These are phyloP conservation scores for Aethionema arabicum DNA, from an alignment of 345 rosid genomes.

Conservation along the genomic window DNA sequence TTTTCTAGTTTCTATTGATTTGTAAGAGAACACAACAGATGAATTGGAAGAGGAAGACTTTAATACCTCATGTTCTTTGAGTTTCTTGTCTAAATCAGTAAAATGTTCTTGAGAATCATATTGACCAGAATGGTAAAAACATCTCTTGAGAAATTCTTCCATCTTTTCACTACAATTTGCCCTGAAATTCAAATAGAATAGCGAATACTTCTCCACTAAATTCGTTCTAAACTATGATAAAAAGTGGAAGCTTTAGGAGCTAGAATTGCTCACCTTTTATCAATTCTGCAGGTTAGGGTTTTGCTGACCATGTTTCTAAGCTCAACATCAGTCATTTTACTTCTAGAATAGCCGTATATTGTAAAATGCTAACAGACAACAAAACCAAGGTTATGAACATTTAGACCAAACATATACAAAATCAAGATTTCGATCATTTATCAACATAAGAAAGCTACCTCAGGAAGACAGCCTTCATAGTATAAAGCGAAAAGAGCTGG, in stretches of 20 bases:
- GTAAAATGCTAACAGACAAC: constrained; percentile 75
- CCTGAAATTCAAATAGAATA: constrained; percentile 48
- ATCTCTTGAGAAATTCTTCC: constrained; percentile 91
- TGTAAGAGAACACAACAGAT: background rate
- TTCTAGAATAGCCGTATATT: constrained; percentile 88
- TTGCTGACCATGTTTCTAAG: constrained; percentile 92
- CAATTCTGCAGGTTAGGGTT: constrained; percentile 96
- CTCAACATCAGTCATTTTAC: constrained; percentile 94
- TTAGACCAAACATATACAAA: constrained; percentile 10
- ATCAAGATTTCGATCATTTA: constrained; percentile 16
- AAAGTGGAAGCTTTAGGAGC: background rate
- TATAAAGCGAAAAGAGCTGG: constrained; percentile 98
- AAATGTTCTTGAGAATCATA: constrained; percentile 83
- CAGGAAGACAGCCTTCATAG: constrained; percentile 89
- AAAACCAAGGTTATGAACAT: constrained; percentile 18
- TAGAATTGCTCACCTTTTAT: constrained; percentile 61
- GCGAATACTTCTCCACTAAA: background rate
- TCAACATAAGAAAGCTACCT: constrained; percentile 49
- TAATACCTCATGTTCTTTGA: constrained; percentile 85
- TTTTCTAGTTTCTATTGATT: background rate
- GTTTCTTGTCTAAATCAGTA: constrained; percentile 70
- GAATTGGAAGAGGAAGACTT: constrained; percentile 7
- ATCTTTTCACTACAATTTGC: constrained; percentile 91
- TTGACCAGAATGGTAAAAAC: constrained; percentile 97
- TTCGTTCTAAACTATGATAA: background rate